A percentile compares a stretch with the other conserved stretches of the same genome.
Evolutionary conservation across 2,329 filamentous ascomycete species (phyloP).

Genomic region (Leptographium radiaticola): DNA sequence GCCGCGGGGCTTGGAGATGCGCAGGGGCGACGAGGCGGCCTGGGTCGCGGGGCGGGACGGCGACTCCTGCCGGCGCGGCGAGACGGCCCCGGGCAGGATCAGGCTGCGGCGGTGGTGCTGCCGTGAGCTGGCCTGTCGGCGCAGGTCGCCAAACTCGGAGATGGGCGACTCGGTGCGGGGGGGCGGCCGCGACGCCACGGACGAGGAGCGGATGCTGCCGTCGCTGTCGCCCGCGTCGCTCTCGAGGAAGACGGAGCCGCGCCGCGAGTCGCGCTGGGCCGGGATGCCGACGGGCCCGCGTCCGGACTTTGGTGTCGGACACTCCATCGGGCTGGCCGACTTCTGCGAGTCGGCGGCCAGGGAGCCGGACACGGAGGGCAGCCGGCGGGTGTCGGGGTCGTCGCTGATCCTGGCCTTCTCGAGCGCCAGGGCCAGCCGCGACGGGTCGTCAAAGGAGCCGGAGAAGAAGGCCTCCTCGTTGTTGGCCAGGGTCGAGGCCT

Average conservation of each 20-base stretch:
- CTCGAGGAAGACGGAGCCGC: conserved; percentile 68
- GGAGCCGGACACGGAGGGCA: conserved; percentile 54
- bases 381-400: conserved; percentile 24
- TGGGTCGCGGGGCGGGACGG: conserved; percentile 52
- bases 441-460: conserved; percentile 43
- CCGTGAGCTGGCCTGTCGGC: conserved; percentile 62
- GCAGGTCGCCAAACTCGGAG: conserved; percentile 67
- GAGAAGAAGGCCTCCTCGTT: conserved; percentile 42
- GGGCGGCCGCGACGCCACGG: conserved; percentile 52
- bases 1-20: conserved; percentile 68
- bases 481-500: conserved; percentile 23
- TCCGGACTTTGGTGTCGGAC: conserved; percentile 80
- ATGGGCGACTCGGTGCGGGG: conserved; percentile 78
- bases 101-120: conserved; percentile 81
- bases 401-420: conserved; percentile 29
- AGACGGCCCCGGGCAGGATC: conserved; percentile 65
- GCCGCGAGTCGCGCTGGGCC: conserved; percentile 51
- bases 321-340: conserved; percentile 83
- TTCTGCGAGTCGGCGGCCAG: conserved; percentile 63
- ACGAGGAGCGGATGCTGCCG: conserved; percentile 71
- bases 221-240: conserved; percentile 81
- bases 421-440: conserved; percentile 42
- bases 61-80: conserved; percentile 76
- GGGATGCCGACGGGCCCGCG: conserved; percentile 45
- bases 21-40: conserved; percentile 72